Percentiles rank a stretch among this genome's conserved stretches.
Conservation (phyloP, 371 early-diverging fungal genomes). For the Globomyces sp. region DNA sequence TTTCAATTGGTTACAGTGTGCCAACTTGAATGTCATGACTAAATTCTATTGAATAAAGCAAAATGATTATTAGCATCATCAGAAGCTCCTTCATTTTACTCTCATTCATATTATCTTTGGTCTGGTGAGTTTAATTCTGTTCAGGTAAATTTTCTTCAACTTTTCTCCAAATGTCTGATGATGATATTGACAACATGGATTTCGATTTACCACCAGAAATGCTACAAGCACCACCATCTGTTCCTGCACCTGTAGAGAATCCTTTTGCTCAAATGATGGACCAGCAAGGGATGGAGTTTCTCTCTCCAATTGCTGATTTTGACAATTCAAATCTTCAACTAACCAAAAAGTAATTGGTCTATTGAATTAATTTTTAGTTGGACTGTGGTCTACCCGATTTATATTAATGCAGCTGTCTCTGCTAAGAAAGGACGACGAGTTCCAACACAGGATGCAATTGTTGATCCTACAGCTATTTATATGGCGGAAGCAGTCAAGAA, state of each 20-base stretch:
- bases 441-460: neutral
- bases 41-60: no score
- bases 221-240: neutral
- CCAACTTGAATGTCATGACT: no score
- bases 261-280: neutral
- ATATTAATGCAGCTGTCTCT: neutral
- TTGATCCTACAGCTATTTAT: neutral
- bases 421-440: neutral
- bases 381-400: neutral
- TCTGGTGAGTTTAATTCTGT: no score
- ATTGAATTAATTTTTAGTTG: conserved; percentile 1
- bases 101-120: no score
- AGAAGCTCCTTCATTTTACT: no score
- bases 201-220: conserved; percentile 9
- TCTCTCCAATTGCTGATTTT: neutral
- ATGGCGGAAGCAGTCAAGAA: conserved; percentile 7
- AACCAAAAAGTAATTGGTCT: neutral
- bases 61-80: no score
- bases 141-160: no score
- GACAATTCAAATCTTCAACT: no score
- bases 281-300: neutral
- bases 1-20: no score
- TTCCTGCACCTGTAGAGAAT: neutral
- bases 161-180: conserved; percentile 1
- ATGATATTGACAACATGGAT: conserved; percentile 12